phyloP scores from a whole-genome alignment of 1,284 basidiomycete species.

The Ganoderma resinaceum region DNA sequence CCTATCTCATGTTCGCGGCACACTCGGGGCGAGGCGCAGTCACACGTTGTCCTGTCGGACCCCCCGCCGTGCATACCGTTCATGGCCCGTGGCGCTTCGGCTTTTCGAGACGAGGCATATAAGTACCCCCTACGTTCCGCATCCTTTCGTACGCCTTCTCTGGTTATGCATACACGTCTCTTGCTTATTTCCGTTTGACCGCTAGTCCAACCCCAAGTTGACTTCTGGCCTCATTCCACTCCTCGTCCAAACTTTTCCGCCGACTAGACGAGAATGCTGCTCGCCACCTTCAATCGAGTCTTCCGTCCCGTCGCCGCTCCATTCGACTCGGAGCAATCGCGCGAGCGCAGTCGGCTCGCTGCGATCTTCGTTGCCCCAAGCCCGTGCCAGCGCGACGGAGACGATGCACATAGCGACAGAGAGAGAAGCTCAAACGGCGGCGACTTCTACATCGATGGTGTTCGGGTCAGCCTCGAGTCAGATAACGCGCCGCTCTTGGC shows the following conservation, averaged over 20 bases:
- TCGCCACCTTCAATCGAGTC: neutral
- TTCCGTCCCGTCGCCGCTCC: constrained; percentile 1
- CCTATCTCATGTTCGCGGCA: constrained; percentile 4
- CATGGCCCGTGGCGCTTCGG: neutral
- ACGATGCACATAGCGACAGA: neutral
- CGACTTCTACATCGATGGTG: neutral
- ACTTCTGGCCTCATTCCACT: neutral
- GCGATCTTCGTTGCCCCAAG: constrained; percentile 10
- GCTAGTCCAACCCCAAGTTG: neutral
- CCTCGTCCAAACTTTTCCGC: neutral
- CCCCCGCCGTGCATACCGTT: neutral
- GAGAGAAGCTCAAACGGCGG: neutral
- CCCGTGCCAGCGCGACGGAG: constrained; percentile 7
- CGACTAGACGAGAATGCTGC: neutral
- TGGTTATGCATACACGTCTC: neutral
- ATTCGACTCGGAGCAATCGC: constrained; percentile 16
- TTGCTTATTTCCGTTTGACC: neutral
- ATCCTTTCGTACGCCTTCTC: neutral
- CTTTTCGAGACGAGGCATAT: neutral
- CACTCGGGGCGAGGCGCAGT: constrained; percentile 6
- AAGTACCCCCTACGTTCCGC: neutral
- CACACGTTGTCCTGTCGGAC: neutral
- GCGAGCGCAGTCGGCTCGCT: constrained; percentile 15
- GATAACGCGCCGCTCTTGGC: constrained; percentile 24
- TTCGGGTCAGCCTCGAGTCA: constrained; percentile 19